A percentile compares a stretch with the other conserved stretches of the same genome.
These are phyloP conservation scores for Ensete glaucum DNA, from an alignment of 176 grass and related monocot genomes.

Conservation along the genomic window DNA sequence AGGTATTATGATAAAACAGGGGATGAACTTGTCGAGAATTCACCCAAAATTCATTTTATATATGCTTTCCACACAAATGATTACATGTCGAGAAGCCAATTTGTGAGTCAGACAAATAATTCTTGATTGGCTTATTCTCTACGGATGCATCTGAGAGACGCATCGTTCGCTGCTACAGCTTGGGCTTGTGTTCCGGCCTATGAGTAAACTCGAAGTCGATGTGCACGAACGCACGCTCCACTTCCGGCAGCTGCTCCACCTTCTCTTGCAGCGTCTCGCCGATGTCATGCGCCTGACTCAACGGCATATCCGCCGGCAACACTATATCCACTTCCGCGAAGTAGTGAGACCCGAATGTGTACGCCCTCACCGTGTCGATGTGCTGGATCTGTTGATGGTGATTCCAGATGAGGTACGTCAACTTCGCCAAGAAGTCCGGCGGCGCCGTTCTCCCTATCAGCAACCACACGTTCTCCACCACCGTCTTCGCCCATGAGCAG, in stretches of 20 bases:
- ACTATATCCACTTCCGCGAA: conserved; percentile 19
- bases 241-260: conserved; percentile 13
- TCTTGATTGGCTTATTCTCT: no score
- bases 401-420: conserved; percentile 17
- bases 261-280: conserved; percentile 15
- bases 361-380: conserved; percentile 15
- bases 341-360: conserved; percentile 14
- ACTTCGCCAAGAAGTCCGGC: conserved; percentile 11
- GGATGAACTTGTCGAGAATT: no score
- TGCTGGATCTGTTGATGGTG: conserved; percentile 13
- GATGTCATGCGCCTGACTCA: conserved; percentile 15
- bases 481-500: conserved; percentile 12
- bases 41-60: no score
- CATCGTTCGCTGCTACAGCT: not conserved
- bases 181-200: conserved; percentile 9
- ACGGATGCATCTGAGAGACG: no score
- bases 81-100: no score
- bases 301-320: conserved; percentile 5
- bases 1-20: no score
- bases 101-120: no score
- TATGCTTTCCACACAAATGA: no score
- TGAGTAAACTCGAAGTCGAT: conserved; percentile 16
- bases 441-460: conserved; percentile 12
- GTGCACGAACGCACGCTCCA: conserved; percentile 11
- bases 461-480: conserved; percentile 15